phyloP scores from a whole-genome alignment of 495 filamentous ascomycete species.

The Thozetella sp. region DNA sequence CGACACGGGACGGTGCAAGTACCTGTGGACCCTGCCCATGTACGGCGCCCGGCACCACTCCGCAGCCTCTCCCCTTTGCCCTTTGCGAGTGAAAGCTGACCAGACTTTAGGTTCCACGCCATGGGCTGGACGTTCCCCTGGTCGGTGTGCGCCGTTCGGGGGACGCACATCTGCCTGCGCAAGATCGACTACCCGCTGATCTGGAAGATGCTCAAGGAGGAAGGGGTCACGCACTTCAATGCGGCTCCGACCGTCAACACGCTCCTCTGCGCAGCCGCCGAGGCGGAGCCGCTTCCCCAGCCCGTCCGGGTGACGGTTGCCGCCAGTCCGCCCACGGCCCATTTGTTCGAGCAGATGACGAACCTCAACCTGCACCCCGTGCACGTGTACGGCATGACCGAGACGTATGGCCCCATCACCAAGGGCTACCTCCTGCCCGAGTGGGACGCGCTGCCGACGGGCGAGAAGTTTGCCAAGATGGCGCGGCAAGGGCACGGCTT shows the following conservation, averaged over 20 bases:
- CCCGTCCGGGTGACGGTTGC: slow-evolving; percentile 91
- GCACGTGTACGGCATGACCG: slow-evolving; percentile 93
- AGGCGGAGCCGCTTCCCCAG: slow-evolving; percentile 67
- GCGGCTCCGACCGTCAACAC: slow-evolving; percentile 98
- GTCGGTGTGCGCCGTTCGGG: slow-evolving; percentile 88
- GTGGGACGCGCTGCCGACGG: slow-evolving; percentile 71
- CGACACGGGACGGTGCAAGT: slow-evolving; percentile 67
- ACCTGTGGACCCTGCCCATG: slow-evolving; percentile 94
- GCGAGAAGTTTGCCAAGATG: slow-evolving; percentile 83
- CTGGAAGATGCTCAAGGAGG: slow-evolving; percentile 82
- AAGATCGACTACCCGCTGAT: slow-evolving; percentile 95
- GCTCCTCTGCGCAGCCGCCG: slow-evolving; percentile 74
- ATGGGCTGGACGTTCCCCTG: slow-evolving; percentile 88
- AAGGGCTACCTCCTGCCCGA: slow-evolving; percentile 84
- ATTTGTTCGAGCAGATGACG: slow-evolving; percentile 89
- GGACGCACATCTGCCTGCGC: slow-evolving; percentile 91
- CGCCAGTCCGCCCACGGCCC: slow-evolving; percentile 83
- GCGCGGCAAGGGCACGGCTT: slow-evolving; percentile 92
- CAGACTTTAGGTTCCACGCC: slow-evolving; percentile 71
- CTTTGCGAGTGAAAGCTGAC: slow-evolving; percentile 11
- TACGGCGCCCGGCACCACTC: slow-evolving; percentile 12
- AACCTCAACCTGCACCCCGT: slow-evolving; percentile 85
- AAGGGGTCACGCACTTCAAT: slow-evolving; percentile 90
- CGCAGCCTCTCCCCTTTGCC: neutral
- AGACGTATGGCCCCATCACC: slow-evolving; percentile 96